A percentile compares a stretch with the other conserved stretches of the same genome.
Conservation (phyloP, 805 yeast species). For the Kodamaea leandrae region DNA sequence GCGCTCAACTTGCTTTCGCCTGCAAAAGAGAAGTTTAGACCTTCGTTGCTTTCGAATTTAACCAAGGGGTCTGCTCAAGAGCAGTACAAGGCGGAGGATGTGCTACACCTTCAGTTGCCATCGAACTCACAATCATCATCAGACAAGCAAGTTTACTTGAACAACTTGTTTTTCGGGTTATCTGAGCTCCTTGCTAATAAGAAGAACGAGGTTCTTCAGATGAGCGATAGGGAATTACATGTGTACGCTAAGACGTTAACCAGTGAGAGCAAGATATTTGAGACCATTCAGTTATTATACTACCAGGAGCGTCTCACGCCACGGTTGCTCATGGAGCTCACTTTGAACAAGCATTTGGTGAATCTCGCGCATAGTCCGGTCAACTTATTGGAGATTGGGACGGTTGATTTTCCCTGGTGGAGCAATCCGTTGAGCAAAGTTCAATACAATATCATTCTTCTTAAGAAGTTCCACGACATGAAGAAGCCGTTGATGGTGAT, state of each 20-base stretch:
- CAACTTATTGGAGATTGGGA: conserved; percentile 19
- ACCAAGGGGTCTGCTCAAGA: conserved; percentile 34
- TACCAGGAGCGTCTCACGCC: conserved; percentile 26
- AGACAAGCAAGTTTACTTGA: conserved; percentile 10
- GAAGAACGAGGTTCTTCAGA: conserved; percentile 15
- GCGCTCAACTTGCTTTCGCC: conserved; percentile 37
- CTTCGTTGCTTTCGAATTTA: conserved; percentile 31
- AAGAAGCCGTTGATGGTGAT: conserved; percentile 32
- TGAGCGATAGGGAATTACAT: conserved; percentile 18
- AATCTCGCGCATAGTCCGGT: conserved; percentile 15
- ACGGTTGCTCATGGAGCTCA: conserved; percentile 24
- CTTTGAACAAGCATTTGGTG: conserved; percentile 24
- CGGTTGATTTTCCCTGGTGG: conserved; percentile 19
- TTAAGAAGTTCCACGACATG: conserved; percentile 37
- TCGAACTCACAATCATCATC: conserved; percentile 1
- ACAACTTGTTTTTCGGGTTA: conserved; percentile 28
- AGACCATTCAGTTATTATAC: conserved; percentile 22
- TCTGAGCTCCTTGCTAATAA: conserved; percentile 10
- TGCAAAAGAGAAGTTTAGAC: conserved; percentile 22
- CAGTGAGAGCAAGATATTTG: conserved; percentile 9
- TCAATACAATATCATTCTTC: conserved; percentile 29
- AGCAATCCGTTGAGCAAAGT: conserved; percentile 22
- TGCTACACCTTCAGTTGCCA: conserved; percentile 9
- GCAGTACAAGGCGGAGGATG: conserved; percentile 18
- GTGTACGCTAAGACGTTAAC: conserved; percentile 18